Percentiles rank a stretch among this genome's conserved stretches.
Evolutionary conservation across 148 eudicot genomes (phyloP).

Genomic region (Heliosperma pusillum): DNA sequence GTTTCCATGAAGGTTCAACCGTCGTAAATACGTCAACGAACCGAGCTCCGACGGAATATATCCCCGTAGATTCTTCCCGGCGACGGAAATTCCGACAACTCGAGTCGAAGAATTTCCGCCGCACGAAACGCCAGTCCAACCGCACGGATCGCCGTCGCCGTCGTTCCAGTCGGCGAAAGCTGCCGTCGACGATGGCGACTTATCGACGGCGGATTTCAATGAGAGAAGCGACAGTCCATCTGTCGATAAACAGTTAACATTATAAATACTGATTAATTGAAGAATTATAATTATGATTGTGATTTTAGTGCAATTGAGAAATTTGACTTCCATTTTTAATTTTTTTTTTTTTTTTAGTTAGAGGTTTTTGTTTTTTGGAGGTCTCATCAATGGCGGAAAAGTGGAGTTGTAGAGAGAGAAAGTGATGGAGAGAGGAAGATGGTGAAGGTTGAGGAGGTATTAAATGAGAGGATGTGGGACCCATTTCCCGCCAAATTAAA

Average conservation of each 20-base stretch:
- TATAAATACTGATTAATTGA: background rate
- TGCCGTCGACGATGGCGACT: constrained; percentile 26
- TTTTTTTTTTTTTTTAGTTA: background rate
- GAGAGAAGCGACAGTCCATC: constrained; percentile 93
- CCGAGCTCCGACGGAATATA: constrained; percentile 95
- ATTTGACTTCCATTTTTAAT: constrained; percentile 15
- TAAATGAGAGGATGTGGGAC: constrained; percentile 32
- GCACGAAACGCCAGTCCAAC: constrained; percentile 80
- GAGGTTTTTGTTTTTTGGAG: background rate
- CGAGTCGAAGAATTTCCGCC: constrained; percentile 33
- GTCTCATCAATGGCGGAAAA: background rate
- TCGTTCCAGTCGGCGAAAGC: constrained; percentile 74
- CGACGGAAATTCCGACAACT: constrained; percentile 59
- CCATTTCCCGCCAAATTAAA: constrained; percentile 64
- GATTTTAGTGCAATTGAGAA: background rate
- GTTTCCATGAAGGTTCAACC: constrained; percentile 75
- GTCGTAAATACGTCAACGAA: constrained; percentile 54
- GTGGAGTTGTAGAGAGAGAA: constrained; percentile 15
- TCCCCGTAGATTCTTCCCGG: constrained; percentile 62
- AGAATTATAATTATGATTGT: background rate
- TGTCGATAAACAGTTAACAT: constrained; percentile 37
- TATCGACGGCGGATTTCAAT: constrained; percentile 72
- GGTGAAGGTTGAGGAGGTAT: constrained; percentile 32
- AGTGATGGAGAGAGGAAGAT: constrained; percentile 18
- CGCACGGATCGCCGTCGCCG: constrained; percentile 54